Evolutionary conservation across 2,329 filamentous ascomycete species (phyloP).

Genomic region (Blastomyces emzantsi): DNA sequence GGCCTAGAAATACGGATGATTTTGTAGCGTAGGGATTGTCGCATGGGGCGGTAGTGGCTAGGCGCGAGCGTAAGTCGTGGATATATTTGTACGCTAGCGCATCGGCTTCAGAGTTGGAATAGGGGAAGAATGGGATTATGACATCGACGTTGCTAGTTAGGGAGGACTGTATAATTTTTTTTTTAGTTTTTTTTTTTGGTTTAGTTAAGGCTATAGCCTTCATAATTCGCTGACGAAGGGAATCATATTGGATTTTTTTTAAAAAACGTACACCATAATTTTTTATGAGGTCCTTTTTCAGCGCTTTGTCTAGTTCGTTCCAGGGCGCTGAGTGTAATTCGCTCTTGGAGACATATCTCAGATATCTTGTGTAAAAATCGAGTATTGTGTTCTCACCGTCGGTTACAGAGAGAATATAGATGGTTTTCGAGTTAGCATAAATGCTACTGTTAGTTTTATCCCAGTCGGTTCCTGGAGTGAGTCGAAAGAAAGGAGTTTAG

Average conservation of each 20-base stretch:
- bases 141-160: slow-evolving; percentile 37
- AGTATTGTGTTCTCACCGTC: slow-evolving; percentile 19
- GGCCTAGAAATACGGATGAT: not conserved
- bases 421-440: slow-evolving; percentile 24
- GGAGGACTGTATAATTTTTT: slow-evolving; percentile 22
- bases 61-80: slow-evolving; percentile 20
- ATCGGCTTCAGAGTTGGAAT: slow-evolving; percentile 32
- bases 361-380: slow-evolving; percentile 1
- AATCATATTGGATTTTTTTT: not conserved
- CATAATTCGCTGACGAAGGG: not conserved
- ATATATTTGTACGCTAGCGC: slow-evolving; percentile 39
- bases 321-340: slow-evolving; percentile 1
- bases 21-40: not conserved
- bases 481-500: not conserved
- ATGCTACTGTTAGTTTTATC: not conserved
- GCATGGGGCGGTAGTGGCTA: not conserved
- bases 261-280: slow-evolving; percentile 8
- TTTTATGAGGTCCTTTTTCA: slow-evolving; percentile 12
- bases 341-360: too few relatives aligned
- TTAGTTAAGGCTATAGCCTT: not conserved
- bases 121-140: slow-evolving; percentile 39
- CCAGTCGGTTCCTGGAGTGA: not conserved
- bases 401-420: slow-evolving; percentile 33
- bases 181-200: not conserved
- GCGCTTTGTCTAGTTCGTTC: not conserved